Evolutionary conservation across 768 basidiomycete species (phyloP).

Genomic region (Suillus americanus): DNA sequence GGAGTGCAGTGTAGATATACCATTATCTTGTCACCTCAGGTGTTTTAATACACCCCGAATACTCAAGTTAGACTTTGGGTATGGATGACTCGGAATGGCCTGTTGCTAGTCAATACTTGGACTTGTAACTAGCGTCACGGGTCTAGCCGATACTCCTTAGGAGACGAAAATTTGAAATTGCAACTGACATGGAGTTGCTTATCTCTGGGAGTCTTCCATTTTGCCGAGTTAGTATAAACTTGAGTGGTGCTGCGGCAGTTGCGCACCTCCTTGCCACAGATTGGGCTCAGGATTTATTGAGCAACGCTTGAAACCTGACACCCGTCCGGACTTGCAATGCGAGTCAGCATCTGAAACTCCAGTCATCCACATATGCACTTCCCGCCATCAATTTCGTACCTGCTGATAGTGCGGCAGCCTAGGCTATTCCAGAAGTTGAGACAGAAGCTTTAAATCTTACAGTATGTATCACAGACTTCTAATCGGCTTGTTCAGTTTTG

Average conservation of each 20-base stretch:
- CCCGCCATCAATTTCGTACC: not conserved
- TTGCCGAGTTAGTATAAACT: not conserved
- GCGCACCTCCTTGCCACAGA: not conserved
- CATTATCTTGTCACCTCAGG: not conserved
- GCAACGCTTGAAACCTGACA: not conserved
- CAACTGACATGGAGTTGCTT: not conserved
- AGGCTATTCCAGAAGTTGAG: not conserved
- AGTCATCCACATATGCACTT: not conserved
- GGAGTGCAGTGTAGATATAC: no score
- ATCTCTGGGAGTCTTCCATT: not conserved
- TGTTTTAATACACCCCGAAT: not conserved
- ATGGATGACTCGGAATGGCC: no score
- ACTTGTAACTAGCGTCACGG: no score
- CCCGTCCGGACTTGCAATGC: not conserved
- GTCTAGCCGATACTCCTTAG: no score
- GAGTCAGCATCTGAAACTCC: not conserved
- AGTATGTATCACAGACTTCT: not conserved
- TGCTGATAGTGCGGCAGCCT: not conserved
- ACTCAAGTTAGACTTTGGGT: not conserved
- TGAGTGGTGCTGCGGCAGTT: not conserved
- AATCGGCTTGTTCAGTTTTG: not conserved
- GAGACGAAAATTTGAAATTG: not conserved
- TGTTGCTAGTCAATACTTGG: no score
- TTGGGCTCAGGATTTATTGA: not conserved
- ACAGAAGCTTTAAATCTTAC: not conserved